A percentile compares a stretch with the other conserved stretches of the same genome.
Conservation (phyloP, 2,329 filamentous ascomycete genomes). For the Sphaerostilbella broomeana region DNA sequence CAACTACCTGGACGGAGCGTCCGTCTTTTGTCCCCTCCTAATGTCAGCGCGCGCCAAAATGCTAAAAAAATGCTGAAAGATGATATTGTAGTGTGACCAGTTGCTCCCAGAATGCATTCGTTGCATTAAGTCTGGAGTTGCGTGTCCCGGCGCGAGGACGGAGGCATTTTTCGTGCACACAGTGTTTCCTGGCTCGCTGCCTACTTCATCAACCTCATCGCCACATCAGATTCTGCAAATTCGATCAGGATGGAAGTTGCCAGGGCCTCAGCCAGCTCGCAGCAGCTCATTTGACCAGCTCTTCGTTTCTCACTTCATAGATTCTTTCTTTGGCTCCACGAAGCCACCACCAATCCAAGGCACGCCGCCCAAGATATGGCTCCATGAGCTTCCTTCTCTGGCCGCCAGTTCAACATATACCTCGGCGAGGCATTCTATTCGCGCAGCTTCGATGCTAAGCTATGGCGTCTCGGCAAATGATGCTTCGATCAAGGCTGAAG, state of each 20-base stretch:
- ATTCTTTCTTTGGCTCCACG: conserved; percentile 10
- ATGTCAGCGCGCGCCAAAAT: neutral
- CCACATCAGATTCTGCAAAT: neutral
- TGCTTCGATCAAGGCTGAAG: conserved; percentile 9
- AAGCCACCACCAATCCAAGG: neutral
- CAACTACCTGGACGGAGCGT: neutral
- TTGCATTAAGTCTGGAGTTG: conserved; percentile 8
- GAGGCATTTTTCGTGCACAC: conserved; percentile 13
- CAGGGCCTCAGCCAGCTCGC: conserved; percentile 2
- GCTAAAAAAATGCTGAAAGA: no score
- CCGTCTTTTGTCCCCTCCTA: neutral
- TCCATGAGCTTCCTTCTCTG: conserved; percentile 13
- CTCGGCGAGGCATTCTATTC: conserved; percentile 9
- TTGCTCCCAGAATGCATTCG: conserved; percentile 10
- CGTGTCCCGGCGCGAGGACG: conserved; percentile 14
- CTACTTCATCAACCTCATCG: neutral
- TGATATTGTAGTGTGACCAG: conserved; percentile 15
- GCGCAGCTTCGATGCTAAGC: conserved; percentile 13
- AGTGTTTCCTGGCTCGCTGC: neutral
- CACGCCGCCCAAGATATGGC: conserved; percentile 4
- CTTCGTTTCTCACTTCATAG: conserved; percentile 14
- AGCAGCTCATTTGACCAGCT: conserved; percentile 14
- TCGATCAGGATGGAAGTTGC: neutral
- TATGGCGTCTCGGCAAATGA: conserved; percentile 7
- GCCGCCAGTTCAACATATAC: neutral